Evolutionary conservation across 1,284 basidiomycete genomes (phyloP).

Genomic region (Tilletia setariae): DNA sequence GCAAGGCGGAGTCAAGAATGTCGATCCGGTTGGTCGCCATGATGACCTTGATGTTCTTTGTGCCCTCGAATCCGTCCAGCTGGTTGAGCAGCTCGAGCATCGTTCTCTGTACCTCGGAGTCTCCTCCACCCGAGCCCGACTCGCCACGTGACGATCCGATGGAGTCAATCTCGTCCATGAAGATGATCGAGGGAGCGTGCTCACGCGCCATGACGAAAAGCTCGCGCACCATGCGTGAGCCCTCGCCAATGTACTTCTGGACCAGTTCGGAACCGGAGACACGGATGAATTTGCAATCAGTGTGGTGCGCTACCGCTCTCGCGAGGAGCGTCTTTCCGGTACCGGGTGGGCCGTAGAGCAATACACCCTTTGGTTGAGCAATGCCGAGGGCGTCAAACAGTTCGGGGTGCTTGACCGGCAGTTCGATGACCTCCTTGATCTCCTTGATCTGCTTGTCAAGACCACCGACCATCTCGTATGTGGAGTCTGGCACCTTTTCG

Average conservation of each 20-base stretch:
- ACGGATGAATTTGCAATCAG: constrained; percentile 95
- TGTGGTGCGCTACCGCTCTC: constrained; percentile 68
- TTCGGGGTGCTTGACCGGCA: constrained; percentile 97
- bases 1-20: constrained; percentile 89
- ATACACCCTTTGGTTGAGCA: constrained; percentile 77
- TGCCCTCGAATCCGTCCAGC: constrained; percentile 93
- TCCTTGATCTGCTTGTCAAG: constrained; percentile 98
- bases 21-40: constrained; percentile 99
- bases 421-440: constrained; percentile 98
- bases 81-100: constrained; percentile 97
- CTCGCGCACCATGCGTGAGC: constrained; percentile 74
- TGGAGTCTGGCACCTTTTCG: constrained; percentile 98
- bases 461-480: constrained; percentile 99
- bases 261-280: constrained; percentile 93
- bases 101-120: constrained; percentile 95
- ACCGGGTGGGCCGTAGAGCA: constrained; percentile 53
- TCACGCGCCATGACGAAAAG: constrained; percentile 98
- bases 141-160: constrained; percentile 92
- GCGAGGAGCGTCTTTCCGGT: constrained; percentile 54
- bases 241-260: constrained; percentile 98
- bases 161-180: constrained; percentile 99
- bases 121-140: constrained; percentile 69
- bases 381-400: constrained; percentile 94
- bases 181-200: constrained; percentile 98
- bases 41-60: constrained; percentile 98